phyloP scores from a whole-genome alignment of 345 rosid species.

The Sonneratia alba region DNA sequence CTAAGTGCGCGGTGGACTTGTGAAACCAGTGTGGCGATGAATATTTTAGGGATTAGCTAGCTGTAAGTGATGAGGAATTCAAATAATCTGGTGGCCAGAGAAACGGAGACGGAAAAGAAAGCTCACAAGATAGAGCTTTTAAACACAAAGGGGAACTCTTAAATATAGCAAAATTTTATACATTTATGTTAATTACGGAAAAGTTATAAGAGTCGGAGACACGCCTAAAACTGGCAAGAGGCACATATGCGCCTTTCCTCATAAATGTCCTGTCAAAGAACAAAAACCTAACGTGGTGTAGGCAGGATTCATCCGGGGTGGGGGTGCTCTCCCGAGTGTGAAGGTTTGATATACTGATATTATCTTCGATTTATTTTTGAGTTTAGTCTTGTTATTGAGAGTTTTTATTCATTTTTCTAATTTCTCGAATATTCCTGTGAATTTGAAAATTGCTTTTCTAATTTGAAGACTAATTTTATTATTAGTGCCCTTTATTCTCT shows the following conservation, averaged over 20 bases:
- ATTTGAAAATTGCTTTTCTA: no score
- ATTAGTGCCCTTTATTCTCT: background rate
- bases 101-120: no score
- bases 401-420: no score
- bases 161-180: background rate
- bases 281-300: background rate
- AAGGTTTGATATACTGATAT: no score
- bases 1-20: background rate
- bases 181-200: background rate
- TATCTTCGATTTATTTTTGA: no score
- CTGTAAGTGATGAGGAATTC: background rate
- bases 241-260: constrained; percentile 12
- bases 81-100: no score
- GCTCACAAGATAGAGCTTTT: no score
- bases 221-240: constrained; percentile 10
- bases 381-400: no score
- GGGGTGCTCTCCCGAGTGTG: no score
- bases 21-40: background rate
- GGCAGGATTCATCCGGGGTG: no score
- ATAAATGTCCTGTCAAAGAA: constrained; percentile 18
- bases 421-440: no score
- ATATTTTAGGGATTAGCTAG: background rate
- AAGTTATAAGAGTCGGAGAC: background rate
- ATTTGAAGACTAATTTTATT: background rate
- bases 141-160: background rate